Evolutionary conservation across 2,329 filamentous ascomycete genomes (phyloP).

Genomic region (Calonectria hongkongensis): DNA sequence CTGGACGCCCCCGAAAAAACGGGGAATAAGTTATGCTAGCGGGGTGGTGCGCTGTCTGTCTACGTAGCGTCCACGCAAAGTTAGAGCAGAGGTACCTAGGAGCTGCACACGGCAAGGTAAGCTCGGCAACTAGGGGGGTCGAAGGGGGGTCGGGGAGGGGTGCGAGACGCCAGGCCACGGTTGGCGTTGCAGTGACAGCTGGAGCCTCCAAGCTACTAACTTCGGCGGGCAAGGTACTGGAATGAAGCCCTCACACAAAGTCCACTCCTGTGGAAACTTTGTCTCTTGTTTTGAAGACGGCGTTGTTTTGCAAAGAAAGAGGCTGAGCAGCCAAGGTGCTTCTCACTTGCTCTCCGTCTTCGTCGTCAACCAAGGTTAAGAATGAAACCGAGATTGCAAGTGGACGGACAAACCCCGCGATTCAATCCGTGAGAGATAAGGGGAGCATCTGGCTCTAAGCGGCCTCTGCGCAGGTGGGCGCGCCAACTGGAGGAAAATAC

Average conservation of each 20-base stretch:
- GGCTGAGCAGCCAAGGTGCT: neutral
- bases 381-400: constrained; percentile 31
- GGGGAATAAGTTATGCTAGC: constrained; percentile 37
- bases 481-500: constrained; percentile 28
- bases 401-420: constrained; percentile 24
- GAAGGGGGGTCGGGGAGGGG: constrained; percentile 15
- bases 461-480: constrained; percentile 4
- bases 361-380: constrained; percentile 20
- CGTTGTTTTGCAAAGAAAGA: constrained; percentile 13
- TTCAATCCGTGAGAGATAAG: constrained; percentile 19
- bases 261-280: constrained; percentile 24
- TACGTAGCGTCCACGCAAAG: constrained; percentile 20
- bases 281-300: constrained; percentile 27
- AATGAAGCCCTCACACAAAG: constrained; percentile 28
- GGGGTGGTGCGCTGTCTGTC: constrained; percentile 34
- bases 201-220: constrained; percentile 25
- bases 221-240: constrained; percentile 31
- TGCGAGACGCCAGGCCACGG: constrained; percentile 21
- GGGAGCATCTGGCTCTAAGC: constrained; percentile 11
- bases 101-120: constrained; percentile 24
- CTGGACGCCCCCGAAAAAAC: constrained; percentile 38
- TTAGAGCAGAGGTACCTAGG: constrained; percentile 2
- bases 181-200: constrained; percentile 25
- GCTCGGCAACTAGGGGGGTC: constrained; percentile 20
- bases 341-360: constrained; percentile 5